Base-by-base conservation (phyloP, 2,329 filamentous ascomycete genomes). In the Samsoniella hepiali region DNA sequence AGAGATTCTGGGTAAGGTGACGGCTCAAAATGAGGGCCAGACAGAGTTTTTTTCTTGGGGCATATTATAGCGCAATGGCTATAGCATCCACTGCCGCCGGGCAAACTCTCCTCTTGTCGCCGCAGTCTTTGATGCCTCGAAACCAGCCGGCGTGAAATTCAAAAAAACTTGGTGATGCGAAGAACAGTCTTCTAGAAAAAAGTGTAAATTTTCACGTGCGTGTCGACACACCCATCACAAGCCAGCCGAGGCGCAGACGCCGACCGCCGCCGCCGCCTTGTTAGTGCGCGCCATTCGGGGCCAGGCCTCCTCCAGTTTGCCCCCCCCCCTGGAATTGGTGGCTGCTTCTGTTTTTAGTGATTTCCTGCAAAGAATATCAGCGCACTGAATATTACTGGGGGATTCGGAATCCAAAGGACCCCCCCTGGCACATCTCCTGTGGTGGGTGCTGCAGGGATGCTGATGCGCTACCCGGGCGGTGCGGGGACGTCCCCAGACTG, bases 1-100 rank as follows among this genome's bases (percentile, higher is more conserved):
- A 45, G 27, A 62, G 60, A 63, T 63, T 63, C 60, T 57, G 60
- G 60, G 60, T 57, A 63, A 63, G 60, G 60, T 57, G 38, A 57
- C 9, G 60, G 32, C 34, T 5, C 13, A 55, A 31, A 60, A 42
- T 60, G 47, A 44, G 58, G 47, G 45, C 47, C 27, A 32, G 60
- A 32, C 42, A 57, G 32, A 55, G 36, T 22, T 32, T 60, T 51
- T 32, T 38, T 32, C 7, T 42, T 13, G 38, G 40, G 40, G 42
- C 38, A 31, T 29, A 49, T 55, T 56, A 62, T 55, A 62, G 51
- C 51, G 59, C 59, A 55, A n/a, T 38, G 40, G 3, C 17, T 62
- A 62, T 47, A 36, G 59, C 50, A n/a, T 61, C 49, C 58, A 38
- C 50, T 47, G 34, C 42, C 40, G 22, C 22, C 22, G 22, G 22